These are phyloP conservation scores for Daldinia sp. DNA, from an alignment of 2,329 filamentous ascomycete species.

Conservation along the genomic window DNA sequence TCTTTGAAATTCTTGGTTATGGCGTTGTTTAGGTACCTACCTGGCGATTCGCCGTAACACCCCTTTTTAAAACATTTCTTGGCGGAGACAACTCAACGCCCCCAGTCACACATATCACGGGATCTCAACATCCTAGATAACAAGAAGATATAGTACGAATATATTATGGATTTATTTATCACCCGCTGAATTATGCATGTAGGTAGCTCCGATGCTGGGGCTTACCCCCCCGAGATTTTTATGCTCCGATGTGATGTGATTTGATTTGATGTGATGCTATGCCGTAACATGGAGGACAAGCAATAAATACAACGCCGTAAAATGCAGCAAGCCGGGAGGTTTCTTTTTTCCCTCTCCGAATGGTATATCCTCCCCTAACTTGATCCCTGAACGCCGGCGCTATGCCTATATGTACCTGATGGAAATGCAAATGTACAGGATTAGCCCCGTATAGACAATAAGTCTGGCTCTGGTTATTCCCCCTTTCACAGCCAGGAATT, in stretches of 20 bases:
- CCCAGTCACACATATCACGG: neutral
- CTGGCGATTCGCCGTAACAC: neutral
- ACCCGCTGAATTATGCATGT: neutral
- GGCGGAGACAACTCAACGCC: slow-evolving; percentile 19
- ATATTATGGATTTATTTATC: neutral
- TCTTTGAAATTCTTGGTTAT: neutral
- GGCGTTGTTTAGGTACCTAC: too few relatives aligned
- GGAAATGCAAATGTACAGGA: neutral
- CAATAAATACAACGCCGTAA: neutral
- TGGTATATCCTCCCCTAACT: slow-evolving; percentile 8
- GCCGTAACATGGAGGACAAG: neutral
- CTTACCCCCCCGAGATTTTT: neutral
- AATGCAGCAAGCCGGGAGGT: slow-evolving; percentile 1
- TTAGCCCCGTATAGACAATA: too few relatives aligned
- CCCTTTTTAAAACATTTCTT: neutral
- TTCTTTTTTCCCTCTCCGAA: neutral
- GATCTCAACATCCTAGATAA: slow-evolving; percentile 32
- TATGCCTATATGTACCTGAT: slow-evolving; percentile 11
- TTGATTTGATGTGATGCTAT: neutral
- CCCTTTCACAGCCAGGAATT: slow-evolving; percentile 29
- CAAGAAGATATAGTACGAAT: slow-evolving; percentile 6
- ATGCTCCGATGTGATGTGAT: too few relatives aligned
- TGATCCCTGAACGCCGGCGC: slow-evolving; percentile 20
- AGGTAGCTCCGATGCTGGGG: too few relatives aligned
- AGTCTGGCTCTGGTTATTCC: too few relatives aligned